phyloP scores from a whole-genome alignment of 306 rosid species.

The Acacia melanoxylon region DNA sequence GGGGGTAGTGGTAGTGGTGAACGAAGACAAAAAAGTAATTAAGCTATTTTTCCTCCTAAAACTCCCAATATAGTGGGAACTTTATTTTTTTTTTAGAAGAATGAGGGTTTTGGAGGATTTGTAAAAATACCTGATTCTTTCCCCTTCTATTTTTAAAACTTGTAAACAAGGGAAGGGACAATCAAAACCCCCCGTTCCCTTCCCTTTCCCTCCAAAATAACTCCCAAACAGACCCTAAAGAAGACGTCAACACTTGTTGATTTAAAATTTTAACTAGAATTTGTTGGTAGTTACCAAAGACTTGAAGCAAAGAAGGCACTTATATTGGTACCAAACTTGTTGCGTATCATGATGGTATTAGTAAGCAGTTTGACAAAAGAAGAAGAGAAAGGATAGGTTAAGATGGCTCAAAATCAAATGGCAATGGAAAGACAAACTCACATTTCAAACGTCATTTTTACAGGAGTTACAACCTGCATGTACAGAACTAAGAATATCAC shows the following conservation, averaged over 20 bases:
- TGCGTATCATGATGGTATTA: slow-evolving; percentile 59
- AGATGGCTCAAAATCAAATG: background rate
- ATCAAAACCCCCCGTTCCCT: too few relatives aligned
- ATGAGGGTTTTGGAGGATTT: too few relatives aligned
- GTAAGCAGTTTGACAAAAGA: background rate
- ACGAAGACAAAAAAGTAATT: too few relatives aligned
- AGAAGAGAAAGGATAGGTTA: slow-evolving; percentile 3
- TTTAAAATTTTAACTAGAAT: background rate
- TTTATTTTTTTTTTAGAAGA: too few relatives aligned
- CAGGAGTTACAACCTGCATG: slow-evolving; percentile 86
- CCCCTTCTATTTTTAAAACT: too few relatives aligned
- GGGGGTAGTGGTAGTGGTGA: too few relatives aligned
- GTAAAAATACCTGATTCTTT: too few relatives aligned
- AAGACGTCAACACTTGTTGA: background rate
- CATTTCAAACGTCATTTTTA: slow-evolving; percentile 94
- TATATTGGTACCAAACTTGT: slow-evolving; percentile 89
- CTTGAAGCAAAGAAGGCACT: slow-evolving; percentile 99
- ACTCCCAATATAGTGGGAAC: too few relatives aligned
- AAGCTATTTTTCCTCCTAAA: too few relatives aligned
- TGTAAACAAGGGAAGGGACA: too few relatives aligned
- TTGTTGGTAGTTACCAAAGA: slow-evolving; percentile 69
- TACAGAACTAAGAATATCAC: slow-evolving; percentile 14
- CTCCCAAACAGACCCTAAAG: too few relatives aligned
- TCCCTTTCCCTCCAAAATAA: too few relatives aligned
- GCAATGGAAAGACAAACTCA: slow-evolving; percentile 37